Evolutionary conservation across 2,329 filamentous ascomycete genomes (phyloP), one percentile per base, ranked within the genome.

Genomic region (Penicillium glabrum): DNA sequence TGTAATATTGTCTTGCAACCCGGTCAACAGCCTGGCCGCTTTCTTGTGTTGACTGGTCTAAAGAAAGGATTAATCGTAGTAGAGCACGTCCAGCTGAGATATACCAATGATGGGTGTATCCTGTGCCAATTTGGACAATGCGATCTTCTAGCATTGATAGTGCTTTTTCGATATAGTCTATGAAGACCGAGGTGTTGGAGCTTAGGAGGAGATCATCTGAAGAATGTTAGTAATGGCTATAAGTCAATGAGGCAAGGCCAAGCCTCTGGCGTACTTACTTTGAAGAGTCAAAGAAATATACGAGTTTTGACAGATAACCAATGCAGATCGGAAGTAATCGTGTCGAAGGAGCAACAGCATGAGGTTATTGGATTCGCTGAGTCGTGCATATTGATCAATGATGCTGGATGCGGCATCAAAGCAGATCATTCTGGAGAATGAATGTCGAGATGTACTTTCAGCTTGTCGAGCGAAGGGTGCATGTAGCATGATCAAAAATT

Each of bases 21-120:
- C 43, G 53, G 37, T 55, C 60, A 41, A 63, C 66, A 26, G 64
- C 69, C 51, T 66, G 68, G 51, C 58, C 60, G 50, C 64, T 70
- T 54, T 56, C 48, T n/a, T 63, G 21, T 2, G 24, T 10, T 1
- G 37, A 60, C 26, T 56, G 56, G 4, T 64, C 58, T 4, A 61
- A 46, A 39, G 64, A 60, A 19, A 69, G 60, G 14, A 67, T 61
- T 13, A 66, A 67, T 43, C 57, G 56, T 11, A 74, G 63, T 11
- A 76, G 59, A 29, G 66, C 68, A 7, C 61, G 62, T n/a, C 71
- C 72, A 14, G 72, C 71, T 21, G 64, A 68, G 1, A 73, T 59
- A 33, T 71, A 69, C 72, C 71, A 76, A 53, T 70, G 70, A 24
- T 68, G 63, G 16, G 75, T 71, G 37, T 67, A 71, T 1, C 72